Conservation (phyloP, 2,329 filamentous ascomycete genomes). For the Curvularia spicifera region DNA sequence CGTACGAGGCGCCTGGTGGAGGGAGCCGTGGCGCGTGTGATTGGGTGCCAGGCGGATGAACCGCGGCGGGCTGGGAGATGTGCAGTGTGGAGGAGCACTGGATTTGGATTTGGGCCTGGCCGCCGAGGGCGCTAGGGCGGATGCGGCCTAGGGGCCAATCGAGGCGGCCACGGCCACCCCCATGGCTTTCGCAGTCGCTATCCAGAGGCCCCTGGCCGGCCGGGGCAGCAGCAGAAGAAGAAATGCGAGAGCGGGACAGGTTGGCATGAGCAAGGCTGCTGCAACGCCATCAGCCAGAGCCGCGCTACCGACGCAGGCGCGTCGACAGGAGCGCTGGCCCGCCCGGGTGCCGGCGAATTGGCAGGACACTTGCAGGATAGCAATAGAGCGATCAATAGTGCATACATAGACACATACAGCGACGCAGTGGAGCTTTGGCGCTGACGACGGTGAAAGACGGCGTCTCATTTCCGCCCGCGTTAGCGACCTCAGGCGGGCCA, state of each 20-base stretch:
- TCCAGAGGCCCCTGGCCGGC: slow-evolving; percentile 28
- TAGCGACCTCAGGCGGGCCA: slow-evolving; percentile 43
- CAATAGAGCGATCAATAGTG: slow-evolving; percentile 4
- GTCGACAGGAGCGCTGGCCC: background rate
- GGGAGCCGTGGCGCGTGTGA: slow-evolving; percentile 20
- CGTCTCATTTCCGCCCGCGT: slow-evolving; percentile 47
- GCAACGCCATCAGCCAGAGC: slow-evolving; percentile 10
- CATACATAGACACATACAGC: too few species aligned
- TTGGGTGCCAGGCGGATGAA: slow-evolving; percentile 11
- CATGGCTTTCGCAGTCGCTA: too few species aligned
- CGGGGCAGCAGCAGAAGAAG: background rate
- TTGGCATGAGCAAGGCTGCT: slow-evolving; percentile 7
- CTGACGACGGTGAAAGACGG: slow-evolving; percentile 40
- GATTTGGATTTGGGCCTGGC: slow-evolving; percentile 33
- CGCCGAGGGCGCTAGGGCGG: slow-evolving; percentile 29
- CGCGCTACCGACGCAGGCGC: slow-evolving; percentile 22
- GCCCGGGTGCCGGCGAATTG: slow-evolving; percentile 14
- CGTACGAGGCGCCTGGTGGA: slow-evolving; percentile 17
- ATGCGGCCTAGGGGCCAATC: slow-evolving; percentile 33
- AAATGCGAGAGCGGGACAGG: background rate
- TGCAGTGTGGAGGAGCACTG: slow-evolving; percentile 27
- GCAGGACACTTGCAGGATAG: slow-evolving; percentile 1
- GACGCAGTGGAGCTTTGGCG: slow-evolving; percentile 31
- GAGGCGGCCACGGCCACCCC: background rate
- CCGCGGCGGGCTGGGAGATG: slow-evolving; percentile 21